Evolutionary conservation across 2,329 filamentous ascomycete species (phyloP).

Genomic region (Thermothelomyces thermophilus): DNA sequence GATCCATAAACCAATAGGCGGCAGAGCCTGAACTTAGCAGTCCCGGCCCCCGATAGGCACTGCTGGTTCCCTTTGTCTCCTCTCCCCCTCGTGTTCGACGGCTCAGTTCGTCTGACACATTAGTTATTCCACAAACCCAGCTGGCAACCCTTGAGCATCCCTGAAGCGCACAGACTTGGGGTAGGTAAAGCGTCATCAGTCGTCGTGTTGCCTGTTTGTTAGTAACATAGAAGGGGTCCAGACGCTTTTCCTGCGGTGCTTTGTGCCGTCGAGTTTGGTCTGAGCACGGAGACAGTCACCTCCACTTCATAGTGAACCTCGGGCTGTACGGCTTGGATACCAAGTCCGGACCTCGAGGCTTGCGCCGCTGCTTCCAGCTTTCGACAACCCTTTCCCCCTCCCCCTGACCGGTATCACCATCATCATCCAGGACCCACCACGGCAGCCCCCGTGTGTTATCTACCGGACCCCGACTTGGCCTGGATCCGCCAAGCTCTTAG

Average conservation of each 20-base stretch:
- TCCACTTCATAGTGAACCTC: too few relatives aligned
- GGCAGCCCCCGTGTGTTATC: conserved; percentile 5
- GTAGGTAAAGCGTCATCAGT: too few relatives aligned
- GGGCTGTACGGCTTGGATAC: too few relatives aligned
- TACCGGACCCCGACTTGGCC: not conserved
- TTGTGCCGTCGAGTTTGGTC: not conserved
- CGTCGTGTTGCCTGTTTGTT: too few relatives aligned
- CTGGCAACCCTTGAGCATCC: not conserved
- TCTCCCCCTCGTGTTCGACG: not conserved
- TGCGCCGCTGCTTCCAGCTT: not conserved
- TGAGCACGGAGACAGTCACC: not conserved
- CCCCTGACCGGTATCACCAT: not conserved
- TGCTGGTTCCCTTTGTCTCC: conserved; percentile 18
- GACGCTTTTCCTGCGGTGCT: not conserved
- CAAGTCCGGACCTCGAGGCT: too few relatives aligned
- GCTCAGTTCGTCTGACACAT: not conserved
- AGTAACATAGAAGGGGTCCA: not conserved
- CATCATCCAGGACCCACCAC: conserved; percentile 1
- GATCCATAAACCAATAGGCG: conserved; percentile 1
- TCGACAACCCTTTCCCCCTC: not conserved
- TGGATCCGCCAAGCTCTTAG: not conserved
- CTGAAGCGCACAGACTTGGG: not conserved
- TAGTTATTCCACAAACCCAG: not conserved
- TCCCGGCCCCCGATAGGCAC: conserved; percentile 15
- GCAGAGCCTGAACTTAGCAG: conserved; percentile 14